Base-by-base conservation (phyloP, 768 basidiomycete species). In the Serendipita sp. region DNA sequence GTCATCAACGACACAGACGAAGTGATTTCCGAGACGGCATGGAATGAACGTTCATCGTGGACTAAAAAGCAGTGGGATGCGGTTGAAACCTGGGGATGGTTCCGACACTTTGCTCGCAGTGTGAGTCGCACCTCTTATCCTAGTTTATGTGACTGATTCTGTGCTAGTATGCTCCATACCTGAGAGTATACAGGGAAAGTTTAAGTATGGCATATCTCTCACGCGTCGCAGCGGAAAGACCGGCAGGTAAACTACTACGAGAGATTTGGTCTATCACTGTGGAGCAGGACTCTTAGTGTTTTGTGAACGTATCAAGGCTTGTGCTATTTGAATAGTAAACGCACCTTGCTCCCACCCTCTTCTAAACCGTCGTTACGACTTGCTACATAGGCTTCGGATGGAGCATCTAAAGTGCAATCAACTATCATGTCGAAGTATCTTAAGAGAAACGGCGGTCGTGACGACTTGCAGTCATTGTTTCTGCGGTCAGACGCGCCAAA, bases 31-130 rank as follows among this genome's bases (percentile, higher is more conserved):
- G 83, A 84, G 68, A 76, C 79, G 3, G 81, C 83, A 0, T 92
- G 90, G 91, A 78, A 83, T 38, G 81, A 81, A 47, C 85, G 88
- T 28, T 78, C 76, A 0, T 79, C 76, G 35, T 92, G 89, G 89
- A 78, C 78, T 24, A 79, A 81, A 44, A 81, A 83, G 32, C 85
- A 88, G 64, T 94, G 92, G 92, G 80, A 81, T 70, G 78, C 81
- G 0, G 92, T 89, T 90, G 85, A 89, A 75, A 88, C 86, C 0
- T 92, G 89, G 86, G 85, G 88, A 1, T 94, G 92, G 92, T 93
- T 88, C 69, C 78, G 88, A 66, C 89, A 95, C 69, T 93, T 92
- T 76, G 89, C 88, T 73, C 79, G 90, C 70, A 79, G 76, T 73
- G 92, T 92, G 64, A 68, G 89, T 76, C 11, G 11, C 45, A 30